Conservation (phyloP, 108 stramenopile species). For the Thalassiosira profunda region DNA sequence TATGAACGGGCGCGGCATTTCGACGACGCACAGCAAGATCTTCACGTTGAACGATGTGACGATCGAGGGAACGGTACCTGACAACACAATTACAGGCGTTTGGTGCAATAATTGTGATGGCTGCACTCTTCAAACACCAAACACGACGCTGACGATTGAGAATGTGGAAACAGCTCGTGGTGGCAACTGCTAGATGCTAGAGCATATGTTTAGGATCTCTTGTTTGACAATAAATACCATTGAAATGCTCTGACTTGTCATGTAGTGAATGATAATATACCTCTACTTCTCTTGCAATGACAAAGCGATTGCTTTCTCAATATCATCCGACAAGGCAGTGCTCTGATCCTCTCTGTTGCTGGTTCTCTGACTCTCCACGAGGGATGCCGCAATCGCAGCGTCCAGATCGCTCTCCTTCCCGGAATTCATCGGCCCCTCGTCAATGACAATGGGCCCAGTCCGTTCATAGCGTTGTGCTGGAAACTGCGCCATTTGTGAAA, state of each 20-base stretch:
- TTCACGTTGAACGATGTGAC: slow-evolving; percentile 2
- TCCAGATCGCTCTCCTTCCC: slow-evolving; percentile 1
- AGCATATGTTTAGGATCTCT: too few relatives aligned
- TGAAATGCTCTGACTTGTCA: neutral
- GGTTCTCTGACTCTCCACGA: slow-evolving; percentile 1
- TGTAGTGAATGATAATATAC: neutral
- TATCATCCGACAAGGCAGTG: slow-evolving; percentile 20
- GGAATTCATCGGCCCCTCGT: neutral
- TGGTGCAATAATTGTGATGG: neutral
- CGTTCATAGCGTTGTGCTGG: neutral
- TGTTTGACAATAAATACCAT: too few relatives aligned
- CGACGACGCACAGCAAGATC: neutral
- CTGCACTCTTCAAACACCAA: neutral
- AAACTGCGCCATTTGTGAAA: neutral
- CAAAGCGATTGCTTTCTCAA: slow-evolving; percentile 44
- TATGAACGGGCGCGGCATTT: neutral
- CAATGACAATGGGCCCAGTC: neutral
- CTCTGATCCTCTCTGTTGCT: neutral
- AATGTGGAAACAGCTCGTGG: neutral
- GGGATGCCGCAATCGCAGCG: slow-evolving; percentile 30
- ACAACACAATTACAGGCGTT: slow-evolving; percentile 1
- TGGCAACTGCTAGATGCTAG: neutral
- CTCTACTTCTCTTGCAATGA: slow-evolving; percentile 32
- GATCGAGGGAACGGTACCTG: neutral
- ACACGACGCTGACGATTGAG: neutral